These are phyloP conservation scores for Cercospora sp. DNA, from an alignment of 2,329 filamentous ascomycete species.

Conservation along the genomic window DNA sequence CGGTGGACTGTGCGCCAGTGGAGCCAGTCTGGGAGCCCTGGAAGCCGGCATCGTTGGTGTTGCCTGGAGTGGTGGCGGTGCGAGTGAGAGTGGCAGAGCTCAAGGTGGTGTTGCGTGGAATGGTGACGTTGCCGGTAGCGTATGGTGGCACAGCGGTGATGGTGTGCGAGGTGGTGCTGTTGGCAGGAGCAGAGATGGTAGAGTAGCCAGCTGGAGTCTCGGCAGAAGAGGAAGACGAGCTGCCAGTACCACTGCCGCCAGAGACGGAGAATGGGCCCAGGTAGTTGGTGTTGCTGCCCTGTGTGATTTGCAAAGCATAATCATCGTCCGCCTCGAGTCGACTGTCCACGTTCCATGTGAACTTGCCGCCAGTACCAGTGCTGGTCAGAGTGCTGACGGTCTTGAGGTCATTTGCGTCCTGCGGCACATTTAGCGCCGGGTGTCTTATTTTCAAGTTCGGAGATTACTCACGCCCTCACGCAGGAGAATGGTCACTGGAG, in stretches of 20 bases:
- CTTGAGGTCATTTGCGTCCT: constrained; percentile 48
- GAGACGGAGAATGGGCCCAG: constrained; percentile 53
- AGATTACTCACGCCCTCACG: constrained; percentile 48
- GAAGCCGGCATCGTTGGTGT: constrained; percentile 21
- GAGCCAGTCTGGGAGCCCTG: constrained; percentile 20
- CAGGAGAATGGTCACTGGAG: constrained; percentile 57
- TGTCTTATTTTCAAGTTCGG: background rate
- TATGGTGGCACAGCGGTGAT: constrained; percentile 24
- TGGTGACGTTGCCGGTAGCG: constrained; percentile 28
- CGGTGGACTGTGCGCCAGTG: constrained; percentile 17
- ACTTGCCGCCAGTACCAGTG: constrained; percentile 29
- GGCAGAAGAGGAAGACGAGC: constrained; percentile 36
- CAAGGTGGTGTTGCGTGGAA: constrained; percentile 36
- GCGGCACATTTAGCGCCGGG: background rate
- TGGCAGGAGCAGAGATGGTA: constrained; percentile 16
- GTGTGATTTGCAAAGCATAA: constrained; percentile 62
- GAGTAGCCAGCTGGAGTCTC: constrained; percentile 33
- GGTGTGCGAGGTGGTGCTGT: constrained; percentile 15
- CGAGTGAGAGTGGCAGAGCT: constrained; percentile 29
- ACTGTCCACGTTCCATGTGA: constrained; percentile 53
- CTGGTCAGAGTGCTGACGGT: constrained; percentile 46
- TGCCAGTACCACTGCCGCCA: constrained; percentile 34
- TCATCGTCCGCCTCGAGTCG: constrained; percentile 48
- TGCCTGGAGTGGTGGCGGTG: constrained; percentile 15
- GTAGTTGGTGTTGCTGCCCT: constrained; percentile 58